Evolutionary conservation across 192 early-diverging fungal genomes (phyloP), one percentile per base, ranked within the genome.

Genomic region (Umbelopsis isabellina): DNA sequence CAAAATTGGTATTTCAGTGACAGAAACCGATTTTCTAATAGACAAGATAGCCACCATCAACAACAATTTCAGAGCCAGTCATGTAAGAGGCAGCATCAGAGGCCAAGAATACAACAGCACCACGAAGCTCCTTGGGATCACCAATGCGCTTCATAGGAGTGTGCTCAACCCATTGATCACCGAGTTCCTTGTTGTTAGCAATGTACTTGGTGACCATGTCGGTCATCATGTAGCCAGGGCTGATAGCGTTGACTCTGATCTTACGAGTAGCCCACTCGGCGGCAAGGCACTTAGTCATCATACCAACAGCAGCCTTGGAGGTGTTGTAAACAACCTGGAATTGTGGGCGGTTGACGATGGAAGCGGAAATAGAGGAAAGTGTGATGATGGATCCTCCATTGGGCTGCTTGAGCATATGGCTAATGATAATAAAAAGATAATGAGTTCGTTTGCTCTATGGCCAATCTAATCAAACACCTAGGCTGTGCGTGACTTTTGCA

Each of bases 31-130:
- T 25, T 64, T 69, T 47, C 65, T 66, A 76, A 51, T 70, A 76
- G 7, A 65, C 69, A 11, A 72, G 72, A 22, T 78, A 78, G 2
- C 76, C 76, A 46, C 76, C 76, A 47, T 78, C 76, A 33, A 78
- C 76, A 15, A 78, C 25, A 35, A 78, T 55, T n/a, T 78, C 76
- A 16, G 72, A 49, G 3, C 76, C 88, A 18, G 88, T 90, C 9
- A 91, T 79, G 69, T 73, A 91, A 10, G 82, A 71, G 35, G 79
- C 86, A 15, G 87, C 89, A 53, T 88, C 89, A 1, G 84, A 87
- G 21, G 85, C 86, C 69, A 93, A 74, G 72, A 85, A 93, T 49
- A 91, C 55, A 13, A 74, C 76, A 41, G 73, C 71, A 44, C 76
- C 76, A 45, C 73, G 72, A 16, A 78, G 55, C 46, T 78, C 76